A percentile compares a stretch with the other conserved stretches of the same genome.
Conservation (phyloP, 495 filamentous ascomycete species). For the Penicillium ucsense region DNA sequence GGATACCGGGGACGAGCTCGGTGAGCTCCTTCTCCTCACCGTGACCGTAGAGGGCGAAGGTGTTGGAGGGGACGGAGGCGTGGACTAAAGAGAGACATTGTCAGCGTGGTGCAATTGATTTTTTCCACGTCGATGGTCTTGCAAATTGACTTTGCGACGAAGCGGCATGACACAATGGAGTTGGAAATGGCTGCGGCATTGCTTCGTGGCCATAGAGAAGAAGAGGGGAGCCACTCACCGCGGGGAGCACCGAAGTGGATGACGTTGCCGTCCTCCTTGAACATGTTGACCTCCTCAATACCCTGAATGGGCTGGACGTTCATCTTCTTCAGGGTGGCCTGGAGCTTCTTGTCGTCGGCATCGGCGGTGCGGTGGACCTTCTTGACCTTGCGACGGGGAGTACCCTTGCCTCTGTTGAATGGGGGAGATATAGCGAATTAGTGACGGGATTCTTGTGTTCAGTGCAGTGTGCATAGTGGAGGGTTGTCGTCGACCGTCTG, state of each 20-base stretch:
- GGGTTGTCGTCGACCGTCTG: background rate
- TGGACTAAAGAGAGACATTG: slow-evolving; percentile 53
- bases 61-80: slow-evolving; percentile 91
- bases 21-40: slow-evolving; percentile 99
- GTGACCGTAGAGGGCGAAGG: slow-evolving; percentile 97
- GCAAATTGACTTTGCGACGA: too few species aligned
- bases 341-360: slow-evolving; percentile 98
- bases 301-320: slow-evolving; percentile 95
- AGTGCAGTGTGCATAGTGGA: background rate
- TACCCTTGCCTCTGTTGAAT: slow-evolving; percentile 80
- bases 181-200: too few species aligned
- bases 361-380: slow-evolving; percentile 84
- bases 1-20: slow-evolving; percentile 96
- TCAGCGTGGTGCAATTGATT: background rate
- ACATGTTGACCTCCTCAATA: slow-evolving; percentile 99
- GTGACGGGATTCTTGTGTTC: background rate
- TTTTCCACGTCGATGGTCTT: background rate
- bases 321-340: slow-evolving; percentile 88
- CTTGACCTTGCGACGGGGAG: slow-evolving; percentile 95
- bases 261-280: slow-evolving; percentile 99
- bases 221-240: slow-evolving; percentile 46
- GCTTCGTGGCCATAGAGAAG: too few species aligned
- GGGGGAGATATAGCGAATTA: slow-evolving; percentile 4
- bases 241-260: slow-evolving; percentile 97
- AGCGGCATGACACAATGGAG: too few species aligned